Evolutionary conservation across 139 green algal species (phyloP).

Genomic region (Auxenochlorella protothecoides): DNA sequence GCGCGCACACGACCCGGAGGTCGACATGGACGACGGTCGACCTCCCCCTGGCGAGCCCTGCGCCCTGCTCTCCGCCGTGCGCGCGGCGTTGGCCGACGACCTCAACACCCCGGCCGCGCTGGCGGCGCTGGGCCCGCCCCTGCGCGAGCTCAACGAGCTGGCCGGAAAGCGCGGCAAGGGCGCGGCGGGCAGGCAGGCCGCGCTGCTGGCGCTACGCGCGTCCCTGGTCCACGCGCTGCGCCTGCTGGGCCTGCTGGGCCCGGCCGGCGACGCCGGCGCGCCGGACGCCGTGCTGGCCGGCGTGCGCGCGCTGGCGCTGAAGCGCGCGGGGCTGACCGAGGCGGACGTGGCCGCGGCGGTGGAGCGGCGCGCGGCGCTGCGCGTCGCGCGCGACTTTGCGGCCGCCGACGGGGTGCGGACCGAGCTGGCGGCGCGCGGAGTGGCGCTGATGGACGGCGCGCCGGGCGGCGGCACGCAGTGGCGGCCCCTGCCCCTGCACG

Average conservation of each 20-base stretch:
- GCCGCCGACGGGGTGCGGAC: constrained; percentile 44
- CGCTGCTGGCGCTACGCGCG: background rate
- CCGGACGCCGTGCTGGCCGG: constrained; percentile 17
- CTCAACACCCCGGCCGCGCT: constrained; percentile 76
- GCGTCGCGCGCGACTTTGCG: constrained; percentile 69
- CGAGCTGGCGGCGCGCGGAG: too few relatives aligned
- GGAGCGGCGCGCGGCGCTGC: constrained; percentile 28
- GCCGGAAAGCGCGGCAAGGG: background rate
- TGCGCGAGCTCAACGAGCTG: constrained; percentile 75
- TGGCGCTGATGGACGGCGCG: too few relatives aligned
- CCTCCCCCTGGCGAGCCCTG: too few relatives aligned
- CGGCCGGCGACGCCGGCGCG: constrained; percentile 1
- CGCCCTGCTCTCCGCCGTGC: constrained; percentile 13
- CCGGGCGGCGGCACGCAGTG: too few relatives aligned
- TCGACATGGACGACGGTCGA: too few relatives aligned
- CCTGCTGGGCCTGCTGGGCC: constrained; percentile 24
- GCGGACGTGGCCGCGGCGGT: constrained; percentile 49
- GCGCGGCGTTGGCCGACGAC: constrained; percentile 67
- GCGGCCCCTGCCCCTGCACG: too few relatives aligned
- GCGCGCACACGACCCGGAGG: too few relatives aligned
- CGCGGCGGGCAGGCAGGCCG: too few relatives aligned
- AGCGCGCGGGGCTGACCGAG: constrained; percentile 50
- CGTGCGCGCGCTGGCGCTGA: constrained; percentile 57
- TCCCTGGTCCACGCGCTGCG: constrained; percentile 22
- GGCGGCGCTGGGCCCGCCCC: constrained; percentile 54